phyloP scores from a whole-genome alignment of 2,329 filamentous ascomycete genomes.

The Verticillium longisporum region DNA sequence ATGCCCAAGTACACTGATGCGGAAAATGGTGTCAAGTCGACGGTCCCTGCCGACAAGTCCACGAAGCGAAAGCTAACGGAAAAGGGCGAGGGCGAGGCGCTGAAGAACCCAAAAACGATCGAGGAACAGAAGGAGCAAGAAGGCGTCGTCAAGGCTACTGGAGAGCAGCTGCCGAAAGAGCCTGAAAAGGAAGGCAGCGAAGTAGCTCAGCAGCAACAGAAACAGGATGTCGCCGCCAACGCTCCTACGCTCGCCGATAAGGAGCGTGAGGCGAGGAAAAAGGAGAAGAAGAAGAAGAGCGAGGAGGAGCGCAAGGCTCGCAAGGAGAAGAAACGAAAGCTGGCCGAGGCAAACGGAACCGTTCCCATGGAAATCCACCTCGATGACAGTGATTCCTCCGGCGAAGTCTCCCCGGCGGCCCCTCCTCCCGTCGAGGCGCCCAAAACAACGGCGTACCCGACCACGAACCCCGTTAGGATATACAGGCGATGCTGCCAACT shows the following conservation, averaged over 20 bases:
- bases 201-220: constrained; percentile 4
- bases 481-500: constrained; percentile 93
- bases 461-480: constrained; percentile 85
- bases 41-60: constrained; percentile 30
- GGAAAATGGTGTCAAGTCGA: constrained; percentile 29
- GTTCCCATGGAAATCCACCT: constrained; percentile 77
- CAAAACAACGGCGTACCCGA: constrained; percentile 55
- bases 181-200: constrained; percentile 27
- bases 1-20: constrained; percentile 70
- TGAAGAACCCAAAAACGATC: constrained; percentile 58
- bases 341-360: constrained; percentile 81
- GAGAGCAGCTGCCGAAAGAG: constrained; percentile 31
- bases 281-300: constrained; percentile 92
- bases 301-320: constrained; percentile 89
- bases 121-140: constrained; percentile 50
- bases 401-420: constrained; percentile 17
- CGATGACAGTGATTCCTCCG: constrained; percentile 58
- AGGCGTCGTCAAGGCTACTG: constrained; percentile 30
- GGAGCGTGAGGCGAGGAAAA: constrained; percentile 60
- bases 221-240: constrained; percentile 9
- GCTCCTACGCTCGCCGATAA: constrained; percentile 13
- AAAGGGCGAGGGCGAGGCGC: constrained; percentile 65
- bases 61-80: constrained; percentile 60
- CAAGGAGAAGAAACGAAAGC: constrained; percentile 78
- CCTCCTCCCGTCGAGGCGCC: constrained; percentile 44